Percentiles rank a stretch among this genome's conserved stretches.
phyloP scores from a whole-genome alignment of 495 filamentous ascomycete species.

The Pseudevernia furfuracea region DNA sequence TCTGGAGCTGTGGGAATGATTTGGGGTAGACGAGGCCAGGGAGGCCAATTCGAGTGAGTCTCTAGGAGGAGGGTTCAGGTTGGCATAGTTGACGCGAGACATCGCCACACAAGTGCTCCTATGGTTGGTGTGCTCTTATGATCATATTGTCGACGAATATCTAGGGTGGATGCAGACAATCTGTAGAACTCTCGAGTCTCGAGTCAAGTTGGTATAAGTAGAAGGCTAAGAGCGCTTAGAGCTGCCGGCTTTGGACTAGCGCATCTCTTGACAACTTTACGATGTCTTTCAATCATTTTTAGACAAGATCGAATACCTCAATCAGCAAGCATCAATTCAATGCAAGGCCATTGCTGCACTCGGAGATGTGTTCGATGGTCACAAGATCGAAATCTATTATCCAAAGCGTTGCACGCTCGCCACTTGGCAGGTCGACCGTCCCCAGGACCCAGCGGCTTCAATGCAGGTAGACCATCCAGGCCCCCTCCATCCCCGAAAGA shows the following conservation, averaged over 20 bases:
- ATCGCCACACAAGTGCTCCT: slow-evolving; percentile 15
- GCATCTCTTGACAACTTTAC: background rate
- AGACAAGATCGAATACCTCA: background rate
- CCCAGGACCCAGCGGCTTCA: slow-evolving; percentile 10
- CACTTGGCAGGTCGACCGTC: slow-evolving; percentile 1
- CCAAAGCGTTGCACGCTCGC: background rate
- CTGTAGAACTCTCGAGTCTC: background rate
- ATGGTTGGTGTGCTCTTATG: slow-evolving; percentile 2
- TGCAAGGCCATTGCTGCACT: background rate
- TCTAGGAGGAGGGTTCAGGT: slow-evolving; percentile 49
- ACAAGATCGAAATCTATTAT: background rate
- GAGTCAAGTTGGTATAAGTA: no score
- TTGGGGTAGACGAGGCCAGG: slow-evolving; percentile 70
- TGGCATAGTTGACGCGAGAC: slow-evolving; percentile 22
- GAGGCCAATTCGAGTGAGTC: slow-evolving; percentile 97
- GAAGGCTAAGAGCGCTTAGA: background rate
- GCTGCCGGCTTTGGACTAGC: slow-evolving; percentile 13
- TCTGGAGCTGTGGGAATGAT: slow-evolving; percentile 51
- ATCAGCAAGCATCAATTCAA: background rate
- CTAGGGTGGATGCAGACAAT: background rate
- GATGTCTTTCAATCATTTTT: background rate
- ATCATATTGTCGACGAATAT: slow-evolving; percentile 7
- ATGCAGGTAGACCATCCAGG: background rate
- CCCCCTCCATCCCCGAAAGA: slow-evolving; percentile 1
- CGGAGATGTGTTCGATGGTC: background rate